Base-by-base conservation (phyloP, 2,329 filamentous ascomycete species). In the Fusarium chaquense region DNA sequence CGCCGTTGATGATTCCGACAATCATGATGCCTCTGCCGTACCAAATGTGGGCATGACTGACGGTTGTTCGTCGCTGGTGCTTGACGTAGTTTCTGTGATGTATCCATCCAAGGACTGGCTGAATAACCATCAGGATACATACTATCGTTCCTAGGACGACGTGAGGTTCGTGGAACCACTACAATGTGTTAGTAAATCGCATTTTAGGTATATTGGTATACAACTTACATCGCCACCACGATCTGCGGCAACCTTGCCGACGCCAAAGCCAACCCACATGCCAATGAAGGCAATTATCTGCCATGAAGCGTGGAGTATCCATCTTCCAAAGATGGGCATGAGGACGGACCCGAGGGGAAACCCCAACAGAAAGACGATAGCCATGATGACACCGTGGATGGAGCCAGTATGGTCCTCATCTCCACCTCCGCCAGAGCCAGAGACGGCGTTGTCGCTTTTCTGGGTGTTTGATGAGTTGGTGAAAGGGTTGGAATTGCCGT, bases 261-360 rank as follows among this genome's bases (percentile, higher is more conserved):
- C 12, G 2, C 52, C 57, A 35, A 60, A 47, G 1, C 57, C 57
- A 30, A 58, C 10, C 33, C 57, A 60, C 57, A 60, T 60, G 0
- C 33, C 41, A 0, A 40, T 1, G 16, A 58, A 60, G 15, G 41
- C 33, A 6, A 41, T 35, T 8, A 47, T 41, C 28, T 60, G 52
- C 57, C 57, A 58, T 6, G 57, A 58, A 20, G 57, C 52, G 5
- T 60, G 57, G 1, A 58, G 12, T 3, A 35, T 28, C 57, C 57
- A 60, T 41, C 28, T 47, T 0, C 52, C 52, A 2, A 60, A 15
- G 0, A 60, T 2, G 2, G 52, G 57, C 52, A 58, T 60, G 5
- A 60, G 41, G 4, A 47, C 8, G 7, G 57, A 60, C 11, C 57
- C 57, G 2, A 60, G 41, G 0, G 57, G 57, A 12, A 60, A 60